Evolutionary conservation across 768 basidiomycete species (phyloP).

Genomic region (Auriscalpium orientale): DNA sequence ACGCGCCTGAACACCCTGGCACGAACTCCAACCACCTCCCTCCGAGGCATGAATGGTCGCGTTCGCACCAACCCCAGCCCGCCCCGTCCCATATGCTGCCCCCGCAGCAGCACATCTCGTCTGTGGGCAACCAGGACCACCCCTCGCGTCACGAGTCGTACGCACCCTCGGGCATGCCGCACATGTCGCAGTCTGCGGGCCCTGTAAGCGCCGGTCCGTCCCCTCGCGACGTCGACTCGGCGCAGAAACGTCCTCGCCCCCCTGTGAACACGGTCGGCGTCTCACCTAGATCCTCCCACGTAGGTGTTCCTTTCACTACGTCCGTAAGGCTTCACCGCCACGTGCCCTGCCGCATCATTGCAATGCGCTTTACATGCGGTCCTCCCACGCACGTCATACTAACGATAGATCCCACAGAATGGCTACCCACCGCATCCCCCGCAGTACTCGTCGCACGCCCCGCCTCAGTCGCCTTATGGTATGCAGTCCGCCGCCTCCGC

Average conservation of each 20-base stretch:
- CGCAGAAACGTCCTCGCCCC: conserved; percentile 38
- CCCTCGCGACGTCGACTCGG: conserved; percentile 26
- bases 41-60: conserved; percentile 27
- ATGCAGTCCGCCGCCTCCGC: conserved; percentile 27
- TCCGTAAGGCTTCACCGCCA: conserved; percentile 2
- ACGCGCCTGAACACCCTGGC: conserved; percentile 22
- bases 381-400: not conserved
- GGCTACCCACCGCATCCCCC: conserved; percentile 26
- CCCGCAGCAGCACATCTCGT: conserved; percentile 16
- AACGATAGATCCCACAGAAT: conserved; percentile 19
- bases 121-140: conserved; percentile 17
- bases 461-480: conserved; percentile 24
- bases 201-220: conserved; percentile 10
- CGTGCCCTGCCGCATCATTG: not conserved
- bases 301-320: conserved; percentile 23
- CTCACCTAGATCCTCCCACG: conserved; percentile 47
- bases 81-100: conserved; percentile 11
- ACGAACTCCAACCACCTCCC: conserved; percentile 22
- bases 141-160: conserved; percentile 34
- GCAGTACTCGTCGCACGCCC: conserved; percentile 37
- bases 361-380: not conserved
- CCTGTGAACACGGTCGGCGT: conserved; percentile 27
- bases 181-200: conserved; percentile 14
- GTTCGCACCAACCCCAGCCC: conserved; percentile 12
- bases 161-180: conserved; percentile 18